A percentile compares a stretch with the other conserved stretches of the same genome.
These are phyloP conservation scores for Phytophthora sp. DNA, from an alignment of 352 stramenopile genomes.

Conservation along the genomic window DNA sequence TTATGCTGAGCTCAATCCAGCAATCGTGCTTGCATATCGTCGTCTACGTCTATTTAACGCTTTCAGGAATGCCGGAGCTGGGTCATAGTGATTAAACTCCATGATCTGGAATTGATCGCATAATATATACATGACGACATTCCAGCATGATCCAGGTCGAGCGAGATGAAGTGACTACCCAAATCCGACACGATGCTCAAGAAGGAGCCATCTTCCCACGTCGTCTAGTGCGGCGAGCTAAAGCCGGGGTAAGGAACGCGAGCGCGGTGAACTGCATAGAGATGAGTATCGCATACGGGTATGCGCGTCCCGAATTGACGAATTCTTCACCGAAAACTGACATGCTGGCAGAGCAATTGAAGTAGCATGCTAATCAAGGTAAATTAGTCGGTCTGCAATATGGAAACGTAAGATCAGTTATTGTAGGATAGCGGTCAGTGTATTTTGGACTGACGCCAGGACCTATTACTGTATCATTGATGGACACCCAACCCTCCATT, in stretches of 20 bases:
- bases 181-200: constrained; percentile 86
- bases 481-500: no score
- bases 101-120: constrained; percentile 91
- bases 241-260: constrained; percentile 91
- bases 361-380: constrained; percentile 94
- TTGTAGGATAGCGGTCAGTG: no score
- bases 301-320: constrained; percentile 72
- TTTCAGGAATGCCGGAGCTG: constrained; percentile 84
- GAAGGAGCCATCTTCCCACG: constrained; percentile 93
- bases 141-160: constrained; percentile 93
- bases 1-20: no score
- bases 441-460: no score
- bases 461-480: no score
- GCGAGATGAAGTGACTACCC: constrained; percentile 84
- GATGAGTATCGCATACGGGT: constrained; percentile 85
- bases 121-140: constrained; percentile 93
- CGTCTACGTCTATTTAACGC: constrained; percentile 57
- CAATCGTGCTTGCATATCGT: no score
- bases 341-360: constrained; percentile 91
- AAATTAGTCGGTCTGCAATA: constrained; percentile 47
- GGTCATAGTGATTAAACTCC: constrained; percentile 81
- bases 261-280: constrained; percentile 83
- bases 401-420: no score
- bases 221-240: constrained; percentile 61
- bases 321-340: constrained; percentile 92